Evolutionary conservation across 257 asterid genomes (phyloP).

Genomic region (Nicotiana otophora): DNA sequence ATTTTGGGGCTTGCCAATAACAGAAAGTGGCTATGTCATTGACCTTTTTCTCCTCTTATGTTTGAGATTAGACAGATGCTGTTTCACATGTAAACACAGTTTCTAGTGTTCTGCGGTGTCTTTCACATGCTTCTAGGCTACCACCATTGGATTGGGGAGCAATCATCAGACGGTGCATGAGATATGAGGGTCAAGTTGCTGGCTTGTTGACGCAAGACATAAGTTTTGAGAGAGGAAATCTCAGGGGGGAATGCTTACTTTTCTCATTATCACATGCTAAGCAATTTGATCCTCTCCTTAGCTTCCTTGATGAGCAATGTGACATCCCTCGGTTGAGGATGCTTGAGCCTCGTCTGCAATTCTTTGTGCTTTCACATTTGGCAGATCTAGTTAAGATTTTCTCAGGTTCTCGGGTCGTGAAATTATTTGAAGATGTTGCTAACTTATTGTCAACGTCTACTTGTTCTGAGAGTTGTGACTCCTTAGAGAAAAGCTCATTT

Average conservation of each 20-base stretch:
- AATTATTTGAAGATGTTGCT: slow-evolving; percentile 66
- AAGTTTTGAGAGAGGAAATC: slow-evolving; percentile 42
- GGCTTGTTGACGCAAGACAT: slow-evolving; percentile 29
- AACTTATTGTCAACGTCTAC: slow-evolving; percentile 43
- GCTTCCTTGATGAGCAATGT: slow-evolving; percentile 75
- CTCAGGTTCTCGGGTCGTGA: slow-evolving; percentile 59
- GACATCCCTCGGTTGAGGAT: slow-evolving; percentile 72
- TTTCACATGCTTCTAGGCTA: slow-evolving; percentile 73
- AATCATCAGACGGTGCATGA: slow-evolving; percentile 69
- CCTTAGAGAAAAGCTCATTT: slow-evolving; percentile 42
- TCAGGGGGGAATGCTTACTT: slow-evolving; percentile 75
- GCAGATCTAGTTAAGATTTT: slow-evolving; percentile 62
- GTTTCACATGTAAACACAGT: slow-evolving; percentile 35
- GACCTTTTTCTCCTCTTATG: slow-evolving; percentile 11
- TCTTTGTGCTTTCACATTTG: slow-evolving; percentile 59
- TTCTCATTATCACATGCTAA: slow-evolving; percentile 66
- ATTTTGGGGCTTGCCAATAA: background rate
- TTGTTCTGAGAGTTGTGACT: slow-evolving; percentile 42
- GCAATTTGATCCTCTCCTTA: slow-evolving; percentile 65
- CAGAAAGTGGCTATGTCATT: background rate
- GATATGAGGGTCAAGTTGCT: slow-evolving; percentile 55
- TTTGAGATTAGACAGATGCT: slow-evolving; percentile 45
- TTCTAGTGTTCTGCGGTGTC: slow-evolving; percentile 59
- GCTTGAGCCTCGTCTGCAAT: slow-evolving; percentile 77
- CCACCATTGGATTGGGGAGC: slow-evolving; percentile 85